A percentile compares a stretch with the other conserved stretches of the same genome.
These are phyloP conservation scores for Mortierella sp. DNA, from an alignment of 371 early-diverging fungal genomes.

Conservation along the genomic window DNA sequence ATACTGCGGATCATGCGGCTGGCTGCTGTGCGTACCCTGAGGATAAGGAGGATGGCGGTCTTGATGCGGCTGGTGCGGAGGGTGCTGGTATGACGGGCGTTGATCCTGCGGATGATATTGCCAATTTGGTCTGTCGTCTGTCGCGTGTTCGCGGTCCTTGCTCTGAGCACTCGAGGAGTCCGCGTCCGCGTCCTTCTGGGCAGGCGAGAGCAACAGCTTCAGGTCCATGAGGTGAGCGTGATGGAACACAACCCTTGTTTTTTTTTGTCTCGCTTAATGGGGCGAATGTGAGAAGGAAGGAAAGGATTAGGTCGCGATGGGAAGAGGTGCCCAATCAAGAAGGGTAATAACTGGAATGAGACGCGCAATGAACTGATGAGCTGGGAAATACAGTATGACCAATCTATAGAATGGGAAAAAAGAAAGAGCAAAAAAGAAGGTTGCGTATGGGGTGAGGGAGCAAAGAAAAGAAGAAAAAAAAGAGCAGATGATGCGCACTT, in stretches of 20 bases:
- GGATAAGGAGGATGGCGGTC: neutral
- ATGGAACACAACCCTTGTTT: too few relatives aligned
- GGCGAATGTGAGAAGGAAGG: neutral
- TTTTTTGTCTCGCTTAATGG: too few relatives aligned
- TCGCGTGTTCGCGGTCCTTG: constrained; percentile 29
- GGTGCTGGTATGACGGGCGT: constrained; percentile 16
- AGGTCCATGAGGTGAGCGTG: constrained; percentile 34
- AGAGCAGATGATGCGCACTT: too few relatives aligned
- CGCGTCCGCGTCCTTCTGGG: constrained; percentile 49
- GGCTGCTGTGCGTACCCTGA: neutral
- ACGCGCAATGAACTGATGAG: neutral
- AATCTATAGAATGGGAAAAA: constrained; percentile 1
- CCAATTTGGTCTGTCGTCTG: constrained; percentile 27
- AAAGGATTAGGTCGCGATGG: neutral
- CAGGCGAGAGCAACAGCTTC: constrained; percentile 48
- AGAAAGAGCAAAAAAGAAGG: too few relatives aligned
- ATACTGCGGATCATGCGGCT: constrained; percentile 3
- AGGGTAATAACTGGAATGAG: neutral
- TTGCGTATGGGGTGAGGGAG: too few relatives aligned
- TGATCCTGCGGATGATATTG: constrained; percentile 19
- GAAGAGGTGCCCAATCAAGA: neutral
- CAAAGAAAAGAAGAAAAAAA: too few relatives aligned
- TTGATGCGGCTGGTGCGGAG: constrained; percentile 6
- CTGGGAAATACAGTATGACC: constrained; percentile 4
- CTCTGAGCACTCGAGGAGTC: constrained; percentile 19